Percentiles rank a stretch among this genome's conserved stretches.
These are phyloP conservation scores for Mortierella sp. DNA, from an alignment of 371 early-diverging fungal genomes.

Conservation along the genomic window DNA sequence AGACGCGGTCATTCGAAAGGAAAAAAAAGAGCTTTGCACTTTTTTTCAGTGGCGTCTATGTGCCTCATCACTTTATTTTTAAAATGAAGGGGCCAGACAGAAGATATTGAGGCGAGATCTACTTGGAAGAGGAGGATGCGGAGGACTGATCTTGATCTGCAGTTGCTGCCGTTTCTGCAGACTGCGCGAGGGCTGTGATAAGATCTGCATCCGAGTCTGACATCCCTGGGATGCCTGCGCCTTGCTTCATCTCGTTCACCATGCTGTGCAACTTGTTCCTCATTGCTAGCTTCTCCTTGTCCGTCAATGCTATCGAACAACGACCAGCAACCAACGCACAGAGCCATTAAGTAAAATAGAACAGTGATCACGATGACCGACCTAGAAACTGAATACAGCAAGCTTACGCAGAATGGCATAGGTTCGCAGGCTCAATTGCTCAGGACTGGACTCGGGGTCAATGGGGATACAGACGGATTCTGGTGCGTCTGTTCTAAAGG, in stretches of 20 bases:
- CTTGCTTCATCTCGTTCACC: constrained; percentile 48
- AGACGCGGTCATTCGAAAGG: too few species aligned
- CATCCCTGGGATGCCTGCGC: constrained; percentile 47
- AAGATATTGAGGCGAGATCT: too few species aligned
- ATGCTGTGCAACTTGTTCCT: constrained; percentile 41
- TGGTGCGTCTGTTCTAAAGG: constrained; percentile 51
- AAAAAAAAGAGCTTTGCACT: neutral
- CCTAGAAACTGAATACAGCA: neutral
- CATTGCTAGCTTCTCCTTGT: constrained; percentile 40
- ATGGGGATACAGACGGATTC: constrained; percentile 48
- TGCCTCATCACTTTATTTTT: too few species aligned
- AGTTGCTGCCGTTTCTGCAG: constrained; percentile 12
- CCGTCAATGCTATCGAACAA: constrained; percentile 25
- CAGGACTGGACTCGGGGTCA: constrained; percentile 48
- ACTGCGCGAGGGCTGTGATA: constrained; percentile 38
- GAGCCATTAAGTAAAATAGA: neutral
- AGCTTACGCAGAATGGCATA: constrained; percentile 53
- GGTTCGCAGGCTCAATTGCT: constrained; percentile 35
- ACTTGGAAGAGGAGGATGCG: constrained; percentile 1
- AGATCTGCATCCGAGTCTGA: constrained; percentile 36
- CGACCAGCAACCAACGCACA: neutral
- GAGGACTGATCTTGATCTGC: too few species aligned
- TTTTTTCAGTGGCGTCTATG: too few species aligned
- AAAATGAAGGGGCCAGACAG: too few species aligned
- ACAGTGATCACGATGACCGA: too few species aligned